phyloP scores from a whole-genome alignment of 73 alveolate genomes.

The Paramecium octaurelia region DNA sequence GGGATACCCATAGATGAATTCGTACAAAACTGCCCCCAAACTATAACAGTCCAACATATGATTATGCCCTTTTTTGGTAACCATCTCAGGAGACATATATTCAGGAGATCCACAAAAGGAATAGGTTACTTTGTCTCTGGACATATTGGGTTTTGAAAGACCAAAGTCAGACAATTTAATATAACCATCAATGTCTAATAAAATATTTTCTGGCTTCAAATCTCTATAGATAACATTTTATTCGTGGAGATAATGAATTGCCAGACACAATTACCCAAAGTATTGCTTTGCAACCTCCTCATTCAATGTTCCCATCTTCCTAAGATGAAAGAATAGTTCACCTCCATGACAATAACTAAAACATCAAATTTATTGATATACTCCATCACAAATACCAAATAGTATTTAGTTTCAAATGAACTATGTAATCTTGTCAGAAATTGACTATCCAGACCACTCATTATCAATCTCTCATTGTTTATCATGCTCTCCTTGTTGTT shows the following conservation, averaged over 20 bases:
- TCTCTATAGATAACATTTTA: constrained; percentile 73
- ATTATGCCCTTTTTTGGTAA: constrained; percentile 64
- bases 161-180: constrained; percentile 83
- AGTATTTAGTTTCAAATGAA: constrained; percentile 58
- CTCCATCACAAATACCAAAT: constrained; percentile 72
- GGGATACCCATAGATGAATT: constrained; percentile 84
- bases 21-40: constrained; percentile 86
- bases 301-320: constrained; percentile 66
- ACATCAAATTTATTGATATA: neutral
- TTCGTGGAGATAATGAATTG: constrained; percentile 74
- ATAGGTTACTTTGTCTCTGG: constrained; percentile 51
- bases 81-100: constrained; percentile 94
- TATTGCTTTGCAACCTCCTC: constrained; percentile 81
- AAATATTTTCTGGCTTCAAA: constrained; percentile 90
- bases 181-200: constrained; percentile 87
- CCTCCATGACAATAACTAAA: constrained; percentile 70
- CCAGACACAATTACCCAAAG: constrained; percentile 78
- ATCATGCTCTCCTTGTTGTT: constrained; percentile 5
- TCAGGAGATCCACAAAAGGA: constrained; percentile 95
- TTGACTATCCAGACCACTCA: constrained; percentile 29
- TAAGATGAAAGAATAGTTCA: constrained; percentile 68
- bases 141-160: constrained; percentile 72
- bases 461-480: constrained; percentile 33
- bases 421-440: constrained; percentile 41
- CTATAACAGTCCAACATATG: constrained; percentile 74